phyloP scores from a whole-genome alignment of 2,329 filamentous ascomycete species.

The Thelonectria olida region DNA sequence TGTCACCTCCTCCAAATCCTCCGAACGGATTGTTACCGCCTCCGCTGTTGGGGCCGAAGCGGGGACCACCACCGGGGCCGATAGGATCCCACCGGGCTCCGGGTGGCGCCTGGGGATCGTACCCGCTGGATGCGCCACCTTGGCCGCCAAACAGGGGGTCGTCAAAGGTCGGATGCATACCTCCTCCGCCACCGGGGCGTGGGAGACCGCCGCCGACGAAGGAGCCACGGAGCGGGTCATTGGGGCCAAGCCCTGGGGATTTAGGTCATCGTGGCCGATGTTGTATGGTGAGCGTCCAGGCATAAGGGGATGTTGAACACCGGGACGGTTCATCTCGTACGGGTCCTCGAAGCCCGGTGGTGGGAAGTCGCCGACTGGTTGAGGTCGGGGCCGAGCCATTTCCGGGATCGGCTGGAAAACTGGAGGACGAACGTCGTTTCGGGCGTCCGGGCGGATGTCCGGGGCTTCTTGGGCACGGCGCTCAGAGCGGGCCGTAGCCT shows the following conservation, averaged over 20 bases:
- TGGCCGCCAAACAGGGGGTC: constrained; percentile 78
- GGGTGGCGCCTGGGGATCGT: constrained; percentile 79
- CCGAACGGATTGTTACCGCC: constrained; percentile 51
- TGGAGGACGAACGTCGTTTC: constrained; percentile 69
- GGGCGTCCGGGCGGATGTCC: constrained; percentile 41
- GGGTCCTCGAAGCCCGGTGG: constrained; percentile 96
- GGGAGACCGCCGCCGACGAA: constrained; percentile 70
- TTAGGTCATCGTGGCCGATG: constrained; percentile 87
- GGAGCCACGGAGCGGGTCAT: constrained; percentile 79
- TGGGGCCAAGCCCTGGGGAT: constrained; percentile 84
- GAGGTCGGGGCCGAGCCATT: constrained; percentile 65
- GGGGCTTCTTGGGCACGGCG: constrained; percentile 53
- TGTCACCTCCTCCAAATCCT: constrained; percentile 46
- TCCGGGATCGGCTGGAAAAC: constrained; percentile 71
- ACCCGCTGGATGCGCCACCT: constrained; percentile 45
- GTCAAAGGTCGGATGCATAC: constrained; percentile 97
- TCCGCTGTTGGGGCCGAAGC: constrained; percentile 55
- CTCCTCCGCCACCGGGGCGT: constrained; percentile 70
- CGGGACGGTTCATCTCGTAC: constrained; percentile 78
- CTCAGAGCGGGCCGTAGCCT: constrained; percentile 52
- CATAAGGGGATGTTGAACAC: constrained; percentile 33
- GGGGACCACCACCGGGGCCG: constrained; percentile 69
- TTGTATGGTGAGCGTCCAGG: constrained; percentile 67
- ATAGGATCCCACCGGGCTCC: constrained; percentile 93
- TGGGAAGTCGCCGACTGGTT: constrained; percentile 76